Evolutionary conservation across 2,329 filamentous ascomycete species (phyloP).

Genomic region (Sporothrix phasma): DNA sequence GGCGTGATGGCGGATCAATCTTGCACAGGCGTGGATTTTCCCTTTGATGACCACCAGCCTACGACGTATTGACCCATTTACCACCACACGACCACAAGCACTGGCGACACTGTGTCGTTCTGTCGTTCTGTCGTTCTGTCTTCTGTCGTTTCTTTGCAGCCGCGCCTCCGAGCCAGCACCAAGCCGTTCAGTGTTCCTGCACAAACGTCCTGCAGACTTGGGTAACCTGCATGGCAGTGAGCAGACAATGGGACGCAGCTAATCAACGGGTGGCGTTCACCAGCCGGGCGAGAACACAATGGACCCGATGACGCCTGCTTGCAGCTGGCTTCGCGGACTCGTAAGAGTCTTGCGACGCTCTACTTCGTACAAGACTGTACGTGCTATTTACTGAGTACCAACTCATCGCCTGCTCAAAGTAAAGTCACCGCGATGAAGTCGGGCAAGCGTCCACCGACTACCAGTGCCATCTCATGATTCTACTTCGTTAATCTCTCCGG

Average conservation of each 20-base stretch:
- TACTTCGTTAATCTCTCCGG: slow-evolving; percentile 10
- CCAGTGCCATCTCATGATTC: neutral
- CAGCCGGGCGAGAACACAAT: neutral
- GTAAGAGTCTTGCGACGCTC: neutral
- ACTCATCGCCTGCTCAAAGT: neutral
- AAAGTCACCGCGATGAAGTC: neutral
- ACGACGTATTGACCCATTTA: neutral
- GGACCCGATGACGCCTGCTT: neutral
- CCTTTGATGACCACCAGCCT: too few species aligned
- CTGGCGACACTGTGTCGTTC: neutral
- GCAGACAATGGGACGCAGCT: neutral
- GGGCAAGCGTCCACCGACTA: neutral
- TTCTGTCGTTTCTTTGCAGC: too few species aligned
- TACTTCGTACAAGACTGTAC: too few species aligned
- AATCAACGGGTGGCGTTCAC: neutral
- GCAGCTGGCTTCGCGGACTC: neutral
- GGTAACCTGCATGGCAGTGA: neutral
- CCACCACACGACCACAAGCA: neutral
- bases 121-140: too few species aligned
- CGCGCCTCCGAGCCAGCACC: neutral
- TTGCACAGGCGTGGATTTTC: neutral
- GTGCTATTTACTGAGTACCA: too few species aligned
- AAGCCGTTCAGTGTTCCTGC: slow-evolving; percentile 4
- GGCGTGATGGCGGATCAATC: neutral
- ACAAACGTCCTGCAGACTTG: neutral